A percentile compares a stretch with the other conserved stretches of the same genome.
Evolutionary conservation across 306 rosid species (phyloP).

Genomic region (Cucumis melo): DNA sequence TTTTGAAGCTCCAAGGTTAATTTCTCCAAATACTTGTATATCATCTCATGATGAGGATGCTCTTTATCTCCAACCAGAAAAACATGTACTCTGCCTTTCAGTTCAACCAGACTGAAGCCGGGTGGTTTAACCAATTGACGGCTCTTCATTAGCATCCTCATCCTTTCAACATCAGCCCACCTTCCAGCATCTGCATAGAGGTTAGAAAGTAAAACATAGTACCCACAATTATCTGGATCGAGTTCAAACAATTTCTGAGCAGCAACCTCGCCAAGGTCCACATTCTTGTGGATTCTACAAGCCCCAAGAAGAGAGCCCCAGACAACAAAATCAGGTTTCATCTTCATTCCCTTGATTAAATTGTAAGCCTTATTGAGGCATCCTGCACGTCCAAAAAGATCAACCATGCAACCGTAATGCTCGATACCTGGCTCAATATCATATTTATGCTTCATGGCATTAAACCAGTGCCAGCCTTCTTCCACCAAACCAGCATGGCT

Average conservation of each 20-base stretch:
- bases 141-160: conserved; percentile 54
- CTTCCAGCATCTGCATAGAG: conserved; percentile 72
- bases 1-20: conserved; percentile 46
- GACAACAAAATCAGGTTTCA: conserved; percentile 48
- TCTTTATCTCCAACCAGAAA: conserved; percentile 68
- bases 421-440: conserved; percentile 57
- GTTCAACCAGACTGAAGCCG: conserved; percentile 68
- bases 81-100: conserved; percentile 53
- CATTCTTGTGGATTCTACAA: conserved; percentile 58
- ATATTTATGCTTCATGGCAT: conserved; percentile 38
- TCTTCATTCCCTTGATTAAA: conserved; percentile 56
- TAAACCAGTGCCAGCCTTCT: conserved; percentile 78
- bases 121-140: conserved; percentile 52
- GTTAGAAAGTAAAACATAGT: conserved; percentile 60
- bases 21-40: conserved; percentile 43
- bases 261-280: conserved; percentile 57
- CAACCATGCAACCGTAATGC: conserved; percentile 72
- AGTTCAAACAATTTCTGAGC: conserved; percentile 54
- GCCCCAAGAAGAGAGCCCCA: conserved; percentile 83
- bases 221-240: conserved; percentile 61
- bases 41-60: conserved; percentile 54
- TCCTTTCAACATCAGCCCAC: conserved; percentile 59
- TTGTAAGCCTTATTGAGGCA: conserved; percentile 47
- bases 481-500: conserved; percentile 63
- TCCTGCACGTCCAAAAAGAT: conserved; percentile 73